A percentile compares a stretch with the other conserved stretches of the same genome.
phyloP scores from a whole-genome alignment of 345 rosid species.

The Citrus maxima region DNA sequence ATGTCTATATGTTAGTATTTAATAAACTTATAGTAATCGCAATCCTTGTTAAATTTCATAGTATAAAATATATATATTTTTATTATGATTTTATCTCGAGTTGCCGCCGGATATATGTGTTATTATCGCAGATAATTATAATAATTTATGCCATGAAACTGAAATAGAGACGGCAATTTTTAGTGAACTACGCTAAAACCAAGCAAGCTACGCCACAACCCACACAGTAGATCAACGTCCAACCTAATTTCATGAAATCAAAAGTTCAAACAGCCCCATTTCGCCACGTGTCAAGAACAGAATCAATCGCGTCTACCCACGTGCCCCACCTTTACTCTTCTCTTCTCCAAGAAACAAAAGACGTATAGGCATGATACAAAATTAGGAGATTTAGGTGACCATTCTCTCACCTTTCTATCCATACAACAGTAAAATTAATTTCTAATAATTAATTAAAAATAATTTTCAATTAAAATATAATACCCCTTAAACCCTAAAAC shows the following conservation, averaged over 20 bases:
- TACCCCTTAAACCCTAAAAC: not conserved
- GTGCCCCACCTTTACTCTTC: not conserved
- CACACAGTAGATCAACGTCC: conserved; percentile 47
- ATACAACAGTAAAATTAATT: not conserved
- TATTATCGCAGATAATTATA: not conserved
- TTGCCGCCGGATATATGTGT: too few relatives aligned
- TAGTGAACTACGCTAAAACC: not conserved
- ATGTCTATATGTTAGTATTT: too few relatives aligned
- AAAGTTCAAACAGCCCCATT: conserved; percentile 9
- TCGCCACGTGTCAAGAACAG: conserved; percentile 24
- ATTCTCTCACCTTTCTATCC: conserved; percentile 32
- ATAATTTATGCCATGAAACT: not conserved
- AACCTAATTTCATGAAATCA: conserved; percentile 30
- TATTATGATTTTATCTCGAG: too few relatives aligned
- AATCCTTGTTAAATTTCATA: too few relatives aligned
- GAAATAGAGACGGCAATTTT: not conserved
- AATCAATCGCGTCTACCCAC: conserved; percentile 11
- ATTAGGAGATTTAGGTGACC: conserved; percentile 70
- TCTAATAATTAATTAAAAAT: not conserved
- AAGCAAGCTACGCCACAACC: conserved; percentile 18
- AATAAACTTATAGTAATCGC: too few relatives aligned
- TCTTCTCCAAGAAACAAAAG: conserved; percentile 6
- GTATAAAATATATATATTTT: too few relatives aligned
- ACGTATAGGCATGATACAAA: conserved; percentile 18
- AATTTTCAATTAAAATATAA: not conserved